Conservation (phyloP, 306 rosid genomes). For the Geum urbanum region DNA sequence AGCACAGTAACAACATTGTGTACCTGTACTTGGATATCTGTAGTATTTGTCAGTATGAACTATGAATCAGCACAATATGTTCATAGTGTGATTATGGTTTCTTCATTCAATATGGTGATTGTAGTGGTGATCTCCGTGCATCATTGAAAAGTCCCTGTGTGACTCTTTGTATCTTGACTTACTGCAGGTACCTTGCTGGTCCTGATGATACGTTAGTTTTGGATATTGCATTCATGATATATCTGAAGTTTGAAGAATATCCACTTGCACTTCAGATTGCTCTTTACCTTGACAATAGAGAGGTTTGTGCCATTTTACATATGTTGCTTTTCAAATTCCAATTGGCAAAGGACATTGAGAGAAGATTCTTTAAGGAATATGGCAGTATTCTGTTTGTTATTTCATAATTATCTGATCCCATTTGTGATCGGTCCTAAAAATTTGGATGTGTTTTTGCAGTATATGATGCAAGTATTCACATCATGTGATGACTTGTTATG, state of each 20-base stretch:
- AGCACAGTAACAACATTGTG: too few relatives aligned
- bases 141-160: neutral
- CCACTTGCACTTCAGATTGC: slow-evolving; percentile 92
- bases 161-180: neutral
- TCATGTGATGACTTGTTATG: slow-evolving; percentile 59
- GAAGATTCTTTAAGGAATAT: neutral
- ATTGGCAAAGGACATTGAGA: neutral
- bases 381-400: neutral
- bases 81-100: too few relatives aligned
- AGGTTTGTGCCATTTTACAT: slow-evolving; percentile 40
- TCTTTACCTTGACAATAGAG: slow-evolving; percentile 65
- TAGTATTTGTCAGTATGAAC: too few relatives aligned
- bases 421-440: slow-evolving; percentile 27
- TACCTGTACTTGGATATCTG: too few relatives aligned
- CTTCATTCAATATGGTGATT: too few relatives aligned
- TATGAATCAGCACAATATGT: too few relatives aligned
- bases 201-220: slow-evolving; percentile 86
- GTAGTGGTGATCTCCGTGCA: too few relatives aligned
- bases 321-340: neutral
- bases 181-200: slow-evolving; percentile 84
- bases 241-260: slow-evolving; percentile 79
- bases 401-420: neutral
- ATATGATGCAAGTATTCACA: slow-evolving; percentile 64
- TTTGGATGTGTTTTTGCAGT: slow-evolving; percentile 46
- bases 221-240: slow-evolving; percentile 78